Base-by-base conservation (phyloP, 371 early-diverging fungal genomes). In the Mortierella sp. region DNA sequence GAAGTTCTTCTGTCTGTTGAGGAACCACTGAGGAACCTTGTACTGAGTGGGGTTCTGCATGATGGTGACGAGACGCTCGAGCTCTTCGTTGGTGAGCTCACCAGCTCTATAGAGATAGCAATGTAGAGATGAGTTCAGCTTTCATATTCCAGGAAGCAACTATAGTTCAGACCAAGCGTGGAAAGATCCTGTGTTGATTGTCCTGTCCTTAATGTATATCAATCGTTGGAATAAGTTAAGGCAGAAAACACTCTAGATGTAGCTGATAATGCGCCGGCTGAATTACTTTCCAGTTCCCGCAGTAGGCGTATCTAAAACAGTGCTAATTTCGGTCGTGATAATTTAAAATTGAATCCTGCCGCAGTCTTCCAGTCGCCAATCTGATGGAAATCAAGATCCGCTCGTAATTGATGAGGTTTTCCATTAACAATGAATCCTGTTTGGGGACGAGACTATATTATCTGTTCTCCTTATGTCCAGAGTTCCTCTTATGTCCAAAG, bases 11-110 rank as follows among this genome's bases (percentile, higher is more conserved):
- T 98, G 98, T 85, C 97, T 91, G 94, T 99, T 99, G 54, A 98
- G 93, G 93, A 98, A 96, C 96, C 97, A 98, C 86, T 92, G 91
- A 76, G 99, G 99, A 87, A 99, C 97, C 89, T 97, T 97, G 92
- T 93, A 96, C 87, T 95, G 89, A 75, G 90, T 88, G 71, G 98
- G 97, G 90, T 97, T 93, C 87, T 94, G 93, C 85, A 98, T 92
- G 83, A 95, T 95, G 85, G 92, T 92, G 57, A 94, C 91, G 64
- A 97, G 88, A 71, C 94, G 93, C 86, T 96, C 94, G 66, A 96
- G 89, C 87, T 98, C 98, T 83, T 96, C 97, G 84, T 89, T 88
- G 85, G 92, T 89, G 73, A 98, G 91, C 88, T 99, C 99, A 90
- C 99, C 99, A 76, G 99, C 99, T 86, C 95, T 93, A 53, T 6